Conservation (phyloP, 176 grass and related monocot genomes). For the Miscanthus lutarioriparius region DNA sequence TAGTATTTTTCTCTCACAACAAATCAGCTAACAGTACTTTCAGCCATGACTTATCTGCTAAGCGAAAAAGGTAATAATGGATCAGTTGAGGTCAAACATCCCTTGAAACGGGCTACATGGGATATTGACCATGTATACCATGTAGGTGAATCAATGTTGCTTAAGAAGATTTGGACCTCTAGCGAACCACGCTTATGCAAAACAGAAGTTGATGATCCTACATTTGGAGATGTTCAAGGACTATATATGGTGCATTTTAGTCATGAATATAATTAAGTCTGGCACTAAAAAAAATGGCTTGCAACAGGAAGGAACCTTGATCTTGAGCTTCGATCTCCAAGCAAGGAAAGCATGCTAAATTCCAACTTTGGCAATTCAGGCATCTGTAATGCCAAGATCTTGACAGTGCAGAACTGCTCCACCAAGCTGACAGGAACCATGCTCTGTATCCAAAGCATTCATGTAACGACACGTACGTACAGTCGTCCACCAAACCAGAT, state of each 20-base stretch:
- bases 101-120: no score
- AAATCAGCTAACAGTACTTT: no score
- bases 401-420: neutral
- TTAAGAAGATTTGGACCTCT: no score
- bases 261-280: neutral
- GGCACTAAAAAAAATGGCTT: neutral
- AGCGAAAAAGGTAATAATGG: no score
- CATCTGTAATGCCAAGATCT: neutral
- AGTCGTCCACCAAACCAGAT: no score
- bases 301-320: neutral
- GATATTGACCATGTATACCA: no score
- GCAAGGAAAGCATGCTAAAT: neutral
- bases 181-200: neutral
- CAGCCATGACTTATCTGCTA: no score
- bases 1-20: no score
- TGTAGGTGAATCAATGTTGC: no score
- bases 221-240: neutral
- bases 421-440: neutral
- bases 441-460: no score
- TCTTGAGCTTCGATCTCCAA: constrained; percentile 1
- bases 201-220: neutral
- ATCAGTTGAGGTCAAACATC: no score
- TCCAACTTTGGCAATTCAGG: neutral
- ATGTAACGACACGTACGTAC: no score
- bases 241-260: neutral